phyloP scores from a whole-genome alignment of 2,329 filamentous ascomycete genomes.

The Paracamarosporium sp. region DNA sequence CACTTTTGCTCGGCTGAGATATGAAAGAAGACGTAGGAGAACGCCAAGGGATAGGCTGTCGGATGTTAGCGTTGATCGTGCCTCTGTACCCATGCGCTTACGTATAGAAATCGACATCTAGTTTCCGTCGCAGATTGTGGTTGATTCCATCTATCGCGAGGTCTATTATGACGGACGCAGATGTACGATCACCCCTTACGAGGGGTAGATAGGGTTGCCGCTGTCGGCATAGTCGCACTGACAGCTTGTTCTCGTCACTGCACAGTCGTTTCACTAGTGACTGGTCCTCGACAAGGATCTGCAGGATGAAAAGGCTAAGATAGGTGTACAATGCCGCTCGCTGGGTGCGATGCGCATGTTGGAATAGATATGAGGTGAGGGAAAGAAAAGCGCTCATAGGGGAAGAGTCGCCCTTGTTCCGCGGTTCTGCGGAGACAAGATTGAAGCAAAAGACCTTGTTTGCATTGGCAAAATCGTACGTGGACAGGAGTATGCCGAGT shows the following conservation, averaged over 20 bases:
- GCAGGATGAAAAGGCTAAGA: conserved; percentile 82
- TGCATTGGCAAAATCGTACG: conserved; percentile 91
- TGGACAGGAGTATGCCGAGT: conserved; percentile 79
- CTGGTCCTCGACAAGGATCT: conserved; percentile 86
- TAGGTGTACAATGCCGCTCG: conserved; percentile 84
- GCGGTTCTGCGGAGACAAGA: conserved; percentile 70
- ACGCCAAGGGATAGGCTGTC: conserved; percentile 78
- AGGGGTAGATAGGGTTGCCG: conserved; percentile 83
- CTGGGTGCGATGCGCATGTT: conserved; percentile 86
- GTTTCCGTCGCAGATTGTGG: conserved; percentile 85
- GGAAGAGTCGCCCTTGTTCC: conserved; percentile 69
- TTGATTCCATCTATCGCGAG: conserved; percentile 89
- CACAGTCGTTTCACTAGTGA: conserved; percentile 83
- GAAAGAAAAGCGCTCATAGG: conserved; percentile 86
- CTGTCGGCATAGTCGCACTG: conserved; percentile 87
- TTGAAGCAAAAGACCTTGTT: conserved; percentile 96
- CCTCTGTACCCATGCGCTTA: no score
- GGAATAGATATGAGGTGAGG: conserved; percentile 87
- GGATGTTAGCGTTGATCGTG: conserved; percentile 49
- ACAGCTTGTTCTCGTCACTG: conserved; percentile 74
- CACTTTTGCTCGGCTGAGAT: conserved; percentile 81
- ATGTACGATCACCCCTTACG: conserved; percentile 73
- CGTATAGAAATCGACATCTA: conserved; percentile 87
- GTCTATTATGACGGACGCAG: conserved; percentile 81
- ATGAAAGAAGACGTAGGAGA: conserved; percentile 80